Evolutionary conservation across 2,329 filamentous ascomycete genomes (phyloP).

Genomic region (Decorospora gaudefroyi): DNA sequence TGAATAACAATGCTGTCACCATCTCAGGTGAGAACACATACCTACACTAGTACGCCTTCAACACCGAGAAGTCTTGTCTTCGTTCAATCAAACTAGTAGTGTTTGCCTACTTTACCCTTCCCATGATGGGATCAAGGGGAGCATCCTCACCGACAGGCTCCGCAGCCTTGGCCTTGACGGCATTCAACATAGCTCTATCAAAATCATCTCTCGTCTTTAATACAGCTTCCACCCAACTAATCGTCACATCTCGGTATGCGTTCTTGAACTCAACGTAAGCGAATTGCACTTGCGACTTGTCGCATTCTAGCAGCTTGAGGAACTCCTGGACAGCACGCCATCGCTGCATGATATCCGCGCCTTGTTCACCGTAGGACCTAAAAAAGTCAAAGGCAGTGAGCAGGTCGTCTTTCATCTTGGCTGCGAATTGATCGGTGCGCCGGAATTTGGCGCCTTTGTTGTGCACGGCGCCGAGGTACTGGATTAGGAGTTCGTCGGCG

Average conservation of each 20-base stretch:
- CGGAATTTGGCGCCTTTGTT: constrained; percentile 92
- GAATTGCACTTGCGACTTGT: constrained; percentile 73
- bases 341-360: constrained; percentile 78
- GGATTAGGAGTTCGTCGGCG: constrained; percentile 84
- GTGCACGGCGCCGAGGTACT: constrained; percentile 80
- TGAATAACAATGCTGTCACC: too few species aligned
- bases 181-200: constrained; percentile 84
- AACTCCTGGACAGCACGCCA: constrained; percentile 92
- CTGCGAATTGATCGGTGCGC: constrained; percentile 81
- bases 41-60: too few species aligned
- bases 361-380: constrained; percentile 54
- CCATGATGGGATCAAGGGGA: constrained; percentile 87
- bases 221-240: constrained; percentile 94
- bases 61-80: too few species aligned
- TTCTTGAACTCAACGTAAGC: constrained; percentile 83
- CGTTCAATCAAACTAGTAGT: too few species aligned
- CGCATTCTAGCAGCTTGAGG: constrained; percentile 72
- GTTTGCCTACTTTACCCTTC: constrained; percentile 79
- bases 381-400: constrained; percentile 91
- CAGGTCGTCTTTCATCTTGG: constrained; percentile 93
- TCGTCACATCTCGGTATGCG: constrained; percentile 90
- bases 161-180: constrained; percentile 85
- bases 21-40: too few species aligned
- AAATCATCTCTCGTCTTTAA: constrained; percentile 88
- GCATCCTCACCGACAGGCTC: constrained; percentile 76